Percentiles rank a stretch among this genome's conserved stretches.
Conservation (phyloP, 2,329 filamentous ascomycete species). For the Fusarium napiforme region DNA sequence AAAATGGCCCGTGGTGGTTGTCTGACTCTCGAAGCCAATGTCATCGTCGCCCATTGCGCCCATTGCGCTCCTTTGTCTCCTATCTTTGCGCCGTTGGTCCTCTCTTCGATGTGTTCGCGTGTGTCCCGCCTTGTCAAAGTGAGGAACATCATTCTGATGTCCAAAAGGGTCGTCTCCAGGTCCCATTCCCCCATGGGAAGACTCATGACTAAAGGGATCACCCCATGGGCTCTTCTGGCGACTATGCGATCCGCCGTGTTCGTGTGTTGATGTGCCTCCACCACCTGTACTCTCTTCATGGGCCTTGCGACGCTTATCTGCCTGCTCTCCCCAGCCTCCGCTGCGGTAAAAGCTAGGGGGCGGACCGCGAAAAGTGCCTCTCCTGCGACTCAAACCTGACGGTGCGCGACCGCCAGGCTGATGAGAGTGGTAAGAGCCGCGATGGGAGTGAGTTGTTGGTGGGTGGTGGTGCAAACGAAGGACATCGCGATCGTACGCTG, state of each 20-base stretch:
- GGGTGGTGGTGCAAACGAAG: constrained; percentile 54
- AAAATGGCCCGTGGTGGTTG: constrained; percentile 58
- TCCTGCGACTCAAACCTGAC: constrained; percentile 80
- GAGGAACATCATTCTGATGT: constrained; percentile 68
- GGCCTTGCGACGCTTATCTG: constrained; percentile 66
- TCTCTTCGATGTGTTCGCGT: constrained; percentile 76
- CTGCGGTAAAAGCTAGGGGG: constrained; percentile 88
- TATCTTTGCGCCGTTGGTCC: constrained; percentile 57
- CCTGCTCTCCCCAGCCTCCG: constrained; percentile 79
- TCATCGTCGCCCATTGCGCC: constrained; percentile 53
- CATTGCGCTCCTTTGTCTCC: constrained; percentile 54
- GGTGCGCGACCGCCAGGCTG: constrained; percentile 81
- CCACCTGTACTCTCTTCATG: constrained; percentile 58
- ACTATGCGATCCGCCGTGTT: constrained; percentile 18
- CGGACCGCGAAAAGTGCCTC: constrained; percentile 82
- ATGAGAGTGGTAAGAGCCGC: constrained; percentile 68
- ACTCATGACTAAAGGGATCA: constrained; percentile 31
- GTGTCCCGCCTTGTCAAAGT: constrained; percentile 83
- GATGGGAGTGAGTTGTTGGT: constrained; percentile 48
- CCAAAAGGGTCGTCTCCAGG: constrained; percentile 64
- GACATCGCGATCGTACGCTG: constrained; percentile 81
- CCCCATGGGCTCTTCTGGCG: constrained; percentile 39
- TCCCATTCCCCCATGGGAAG: constrained; percentile 63
- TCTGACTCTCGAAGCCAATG: constrained; percentile 55
- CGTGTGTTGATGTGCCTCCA: constrained; percentile 29